Evolutionary conservation across 306 rosid genomes (phyloP).

Genomic region (Rosa persica): DNA sequence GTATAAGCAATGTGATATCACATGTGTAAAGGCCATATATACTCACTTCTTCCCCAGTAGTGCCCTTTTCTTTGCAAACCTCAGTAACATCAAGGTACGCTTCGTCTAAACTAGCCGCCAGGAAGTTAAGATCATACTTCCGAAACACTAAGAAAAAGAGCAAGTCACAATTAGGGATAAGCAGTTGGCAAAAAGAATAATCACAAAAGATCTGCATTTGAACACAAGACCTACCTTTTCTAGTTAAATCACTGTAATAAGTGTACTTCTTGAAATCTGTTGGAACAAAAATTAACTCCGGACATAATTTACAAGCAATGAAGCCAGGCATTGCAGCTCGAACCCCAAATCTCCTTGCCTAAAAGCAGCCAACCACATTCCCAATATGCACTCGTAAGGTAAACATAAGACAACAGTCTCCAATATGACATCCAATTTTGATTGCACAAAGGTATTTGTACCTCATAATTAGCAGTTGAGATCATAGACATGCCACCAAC

Average conservation of each 20-base stretch:
- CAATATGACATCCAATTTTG: background rate
- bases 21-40: background rate
- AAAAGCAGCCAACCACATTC: conserved; percentile 15
- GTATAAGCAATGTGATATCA: background rate
- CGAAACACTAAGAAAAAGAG: conserved; percentile 54
- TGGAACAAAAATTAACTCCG: conserved; percentile 77
- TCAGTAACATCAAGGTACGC: conserved; percentile 90
- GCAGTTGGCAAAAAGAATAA: conserved; percentile 10
- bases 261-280: conserved; percentile 78
- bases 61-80: conserved; percentile 68
- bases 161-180: conserved; percentile 15
- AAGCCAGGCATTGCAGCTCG: conserved; percentile 99
- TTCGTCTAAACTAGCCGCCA: conserved; percentile 90
- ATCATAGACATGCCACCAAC: conserved; percentile 91
- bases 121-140: conserved; percentile 80
- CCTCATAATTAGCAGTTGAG: conserved; percentile 98
- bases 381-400: background rate
- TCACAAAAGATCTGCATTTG: conserved; percentile 9
- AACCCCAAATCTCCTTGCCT: conserved; percentile 95
- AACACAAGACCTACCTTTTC: conserved; percentile 55
- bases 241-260: conserved; percentile 65
- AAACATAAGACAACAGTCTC: background rate
- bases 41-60: conserved; percentile 63
- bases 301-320: conserved; percentile 85
- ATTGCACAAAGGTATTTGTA: conserved; percentile 15